Percentiles rank a stretch among this genome's conserved stretches.
Evolutionary conservation across 805 yeast genomes (phyloP).

Genomic region (Pichia kluyveri): DNA sequence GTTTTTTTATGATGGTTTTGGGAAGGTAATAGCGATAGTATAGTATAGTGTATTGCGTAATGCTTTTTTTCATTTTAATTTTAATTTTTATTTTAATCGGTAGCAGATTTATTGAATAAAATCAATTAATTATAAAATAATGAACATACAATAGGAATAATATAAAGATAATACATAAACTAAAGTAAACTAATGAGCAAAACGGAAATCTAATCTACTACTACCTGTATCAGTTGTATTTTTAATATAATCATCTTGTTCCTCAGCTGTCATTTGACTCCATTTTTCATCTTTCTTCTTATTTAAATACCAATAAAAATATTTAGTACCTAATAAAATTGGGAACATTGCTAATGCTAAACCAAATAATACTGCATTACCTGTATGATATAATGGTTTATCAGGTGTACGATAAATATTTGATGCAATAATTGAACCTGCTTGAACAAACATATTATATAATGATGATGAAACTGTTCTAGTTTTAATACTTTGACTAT

Average conservation of each 20-base stretch:
- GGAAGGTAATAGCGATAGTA: no score
- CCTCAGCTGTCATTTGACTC: slow-evolving; percentile 40
- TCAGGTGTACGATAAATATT: slow-evolving; percentile 52
- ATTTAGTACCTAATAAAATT: slow-evolving; percentile 22
- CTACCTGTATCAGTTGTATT: slow-evolving; percentile 46
- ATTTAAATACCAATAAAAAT: slow-evolving; percentile 35
- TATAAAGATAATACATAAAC: no score
- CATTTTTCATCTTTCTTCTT: slow-evolving; percentile 37
- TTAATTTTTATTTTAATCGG: no score
- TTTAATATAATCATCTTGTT: slow-evolving; percentile 37
- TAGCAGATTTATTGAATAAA: no score
- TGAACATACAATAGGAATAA: no score
- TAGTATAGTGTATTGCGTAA: no score
- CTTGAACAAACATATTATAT: slow-evolving; percentile 56
- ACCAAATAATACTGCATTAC: slow-evolving; percentile 37
- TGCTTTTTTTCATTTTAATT: no score
- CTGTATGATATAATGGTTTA: slow-evolving; percentile 49
- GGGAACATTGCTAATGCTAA: slow-evolving; percentile 25
- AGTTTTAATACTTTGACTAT: slow-evolving; percentile 53
- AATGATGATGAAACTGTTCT: slow-evolving; percentile 57
- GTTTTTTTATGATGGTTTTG: no score
- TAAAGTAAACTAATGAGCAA: slow-evolving; percentile 7
- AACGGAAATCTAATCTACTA: slow-evolving; percentile 42
- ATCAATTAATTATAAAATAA: no score
- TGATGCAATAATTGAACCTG: slow-evolving; percentile 43